Conservation (phyloP, 2,329 filamentous ascomycete genomes). For the Kalaharituber pfeilii region DNA sequence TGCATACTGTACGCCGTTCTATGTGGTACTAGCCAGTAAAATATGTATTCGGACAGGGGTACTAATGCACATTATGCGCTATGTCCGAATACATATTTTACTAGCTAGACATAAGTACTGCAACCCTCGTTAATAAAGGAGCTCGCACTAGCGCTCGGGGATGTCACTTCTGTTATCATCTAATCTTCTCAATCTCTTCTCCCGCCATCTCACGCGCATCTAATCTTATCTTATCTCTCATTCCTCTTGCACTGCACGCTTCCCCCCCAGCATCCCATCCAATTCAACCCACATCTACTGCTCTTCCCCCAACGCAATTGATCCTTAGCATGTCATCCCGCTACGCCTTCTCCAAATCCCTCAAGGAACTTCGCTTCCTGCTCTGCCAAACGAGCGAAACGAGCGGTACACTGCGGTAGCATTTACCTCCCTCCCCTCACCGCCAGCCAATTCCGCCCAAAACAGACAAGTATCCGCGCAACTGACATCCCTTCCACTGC, state of each 20-base stretch:
- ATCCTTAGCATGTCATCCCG: conserved; percentile 51
- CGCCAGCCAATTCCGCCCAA: neutral
- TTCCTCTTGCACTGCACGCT: neutral
- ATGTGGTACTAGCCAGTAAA: too few relatives aligned
- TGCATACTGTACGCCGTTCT: too few relatives aligned
- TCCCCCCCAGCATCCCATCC: neutral
- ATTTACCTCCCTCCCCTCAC: neutral
- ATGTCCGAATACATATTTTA: too few relatives aligned
- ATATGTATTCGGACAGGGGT: too few relatives aligned
- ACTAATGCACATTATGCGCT: too few relatives aligned
- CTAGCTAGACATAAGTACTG: too few relatives aligned
- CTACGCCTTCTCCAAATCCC: conserved; percentile 72
- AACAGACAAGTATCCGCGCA: too few relatives aligned
- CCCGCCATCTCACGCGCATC: too few relatives aligned
- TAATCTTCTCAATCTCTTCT: too few relatives aligned
- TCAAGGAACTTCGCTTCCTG: conserved; percentile 93
- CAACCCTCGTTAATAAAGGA: too few relatives aligned
- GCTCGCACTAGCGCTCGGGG: too few relatives aligned
- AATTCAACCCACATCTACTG: neutral
- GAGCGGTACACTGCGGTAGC: conserved; percentile 71
- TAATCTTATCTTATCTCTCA: neutral
- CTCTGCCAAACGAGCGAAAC: conserved; percentile 90
- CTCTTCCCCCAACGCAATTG: neutral
- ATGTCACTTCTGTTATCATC: too few relatives aligned
- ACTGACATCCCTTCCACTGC: neutral